Percentiles rank a stretch among this genome's conserved stretches.
These are phyloP conservation scores for Leishmania tarentolae DNA, from an alignment of 208 protist genomes.

Conservation along the genomic window DNA sequence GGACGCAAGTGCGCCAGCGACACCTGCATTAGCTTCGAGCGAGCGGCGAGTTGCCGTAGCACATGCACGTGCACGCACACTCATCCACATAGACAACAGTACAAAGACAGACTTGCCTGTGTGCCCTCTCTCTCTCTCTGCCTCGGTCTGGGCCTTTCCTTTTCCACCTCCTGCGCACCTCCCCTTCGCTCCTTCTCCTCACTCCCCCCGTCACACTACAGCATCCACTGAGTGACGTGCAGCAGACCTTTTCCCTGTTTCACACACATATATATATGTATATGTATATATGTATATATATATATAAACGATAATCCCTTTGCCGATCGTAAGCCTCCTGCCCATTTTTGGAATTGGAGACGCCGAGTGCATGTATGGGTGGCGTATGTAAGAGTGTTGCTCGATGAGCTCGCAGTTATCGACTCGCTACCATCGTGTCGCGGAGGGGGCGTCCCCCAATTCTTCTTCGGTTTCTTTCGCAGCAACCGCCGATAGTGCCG, in stretches of 20 bases:
- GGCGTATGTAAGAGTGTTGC: background rate
- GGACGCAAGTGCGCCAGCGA: no score
- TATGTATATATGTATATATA: constrained; percentile 10
- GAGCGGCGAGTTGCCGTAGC: background rate
- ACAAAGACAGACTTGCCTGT: background rate
- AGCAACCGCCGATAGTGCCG: background rate
- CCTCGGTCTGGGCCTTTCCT: background rate
- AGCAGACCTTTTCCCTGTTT: no score
- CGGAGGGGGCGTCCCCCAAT: background rate
- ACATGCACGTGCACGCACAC: background rate
- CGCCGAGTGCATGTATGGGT: background rate
- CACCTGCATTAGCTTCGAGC: no score
- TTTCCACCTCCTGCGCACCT: background rate
- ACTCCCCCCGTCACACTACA: background rate
- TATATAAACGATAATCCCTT: background rate
- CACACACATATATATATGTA: constrained; percentile 4
- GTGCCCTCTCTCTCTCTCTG: background rate
- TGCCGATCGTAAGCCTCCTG: background rate
- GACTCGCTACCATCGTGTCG: background rate
- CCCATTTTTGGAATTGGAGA: background rate
- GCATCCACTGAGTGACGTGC: background rate
- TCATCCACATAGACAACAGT: background rate
- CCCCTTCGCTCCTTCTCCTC: background rate
- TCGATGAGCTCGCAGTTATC: background rate
- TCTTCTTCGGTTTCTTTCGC: background rate